A percentile compares a stretch with the other conserved stretches of the same genome.
Evolutionary conservation across 805 yeast genomes (phyloP).

Genomic region (Osmozyma mogii): DNA sequence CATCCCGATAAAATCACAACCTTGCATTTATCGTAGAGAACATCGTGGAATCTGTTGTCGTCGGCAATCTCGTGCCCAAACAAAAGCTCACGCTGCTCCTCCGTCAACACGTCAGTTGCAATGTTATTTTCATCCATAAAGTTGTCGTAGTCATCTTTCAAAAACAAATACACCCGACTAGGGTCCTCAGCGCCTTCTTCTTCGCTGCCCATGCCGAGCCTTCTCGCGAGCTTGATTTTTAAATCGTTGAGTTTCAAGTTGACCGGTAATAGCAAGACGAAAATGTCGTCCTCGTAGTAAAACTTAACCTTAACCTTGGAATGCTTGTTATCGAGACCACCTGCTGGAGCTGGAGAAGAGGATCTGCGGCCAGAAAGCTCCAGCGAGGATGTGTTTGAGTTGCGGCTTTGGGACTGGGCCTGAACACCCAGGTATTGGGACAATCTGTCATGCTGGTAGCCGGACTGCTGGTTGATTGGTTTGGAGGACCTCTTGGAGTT

Average conservation of each 20-base stretch:
- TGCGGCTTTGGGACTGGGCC: slow-evolving; percentile 9
- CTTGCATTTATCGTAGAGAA: slow-evolving; percentile 37
- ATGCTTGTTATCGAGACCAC: too few species aligned
- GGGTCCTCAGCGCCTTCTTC: slow-evolving; percentile 8
- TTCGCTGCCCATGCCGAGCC: slow-evolving; percentile 36
- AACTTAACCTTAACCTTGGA: slow-evolving; percentile 58
- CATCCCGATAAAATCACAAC: slow-evolving; percentile 22
- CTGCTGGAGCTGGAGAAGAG: slow-evolving; percentile 15
- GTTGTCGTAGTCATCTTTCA: slow-evolving; percentile 37
- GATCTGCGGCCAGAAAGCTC: slow-evolving; percentile 14
- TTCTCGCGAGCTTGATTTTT: slow-evolving; percentile 41
- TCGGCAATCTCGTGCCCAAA: slow-evolving; percentile 29
- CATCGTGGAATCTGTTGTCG: slow-evolving; percentile 31
- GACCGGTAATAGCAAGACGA: slow-evolving; percentile 54
- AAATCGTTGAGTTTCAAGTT: slow-evolving; percentile 42
- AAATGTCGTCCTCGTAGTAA: slow-evolving; percentile 73
- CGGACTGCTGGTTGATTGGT: slow-evolving; percentile 32
- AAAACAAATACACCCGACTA: slow-evolving; percentile 25
- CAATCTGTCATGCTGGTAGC: slow-evolving; percentile 43
- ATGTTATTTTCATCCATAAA: slow-evolving; percentile 24
- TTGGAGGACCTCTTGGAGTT: slow-evolving; percentile 20
- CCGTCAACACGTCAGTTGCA: slow-evolving; percentile 19
- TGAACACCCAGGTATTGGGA: slow-evolving; percentile 42
- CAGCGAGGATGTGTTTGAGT: slow-evolving; percentile 22
- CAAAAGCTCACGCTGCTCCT: slow-evolving; percentile 19